phyloP scores from a whole-genome alignment of 495 filamentous ascomycete genomes.

The Collariella sp. region DNA sequence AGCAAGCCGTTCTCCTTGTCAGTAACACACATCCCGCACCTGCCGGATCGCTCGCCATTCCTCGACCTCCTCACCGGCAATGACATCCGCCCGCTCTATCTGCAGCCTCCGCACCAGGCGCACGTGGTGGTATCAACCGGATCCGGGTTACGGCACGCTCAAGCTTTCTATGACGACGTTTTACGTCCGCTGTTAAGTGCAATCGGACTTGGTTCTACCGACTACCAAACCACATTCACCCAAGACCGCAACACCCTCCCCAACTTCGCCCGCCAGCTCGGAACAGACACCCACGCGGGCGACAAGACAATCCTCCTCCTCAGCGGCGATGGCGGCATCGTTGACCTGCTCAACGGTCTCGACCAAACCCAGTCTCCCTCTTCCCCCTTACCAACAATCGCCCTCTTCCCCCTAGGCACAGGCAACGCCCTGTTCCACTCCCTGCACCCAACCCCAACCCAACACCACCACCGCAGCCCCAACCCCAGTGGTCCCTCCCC shows the following conservation, averaged over 20 bases:
- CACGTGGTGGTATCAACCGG: conserved; percentile 64
- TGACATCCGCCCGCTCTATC: conserved; percentile 25
- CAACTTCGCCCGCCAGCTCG: conserved; percentile 46
- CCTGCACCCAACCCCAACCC: no score
- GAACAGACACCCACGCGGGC: conserved; percentile 23
- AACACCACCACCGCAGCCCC: conserved; percentile 17
- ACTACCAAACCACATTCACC: conserved; percentile 50
- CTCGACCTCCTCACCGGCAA: conserved; percentile 15
- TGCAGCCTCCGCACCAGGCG: conserved; percentile 30
- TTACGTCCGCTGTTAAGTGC: conserved; percentile 49
- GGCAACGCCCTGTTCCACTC: conserved; percentile 84
- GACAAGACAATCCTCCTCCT: conserved; percentile 58
- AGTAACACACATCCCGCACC: conserved; percentile 1
- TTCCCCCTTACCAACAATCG: conserved; percentile 37
- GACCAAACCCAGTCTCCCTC: conserved; percentile 2
- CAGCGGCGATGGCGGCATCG: conserved; percentile 76
- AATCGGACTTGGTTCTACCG: conserved; percentile 1
- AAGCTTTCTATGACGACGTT: conserved; percentile 45
- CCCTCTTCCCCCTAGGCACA: conserved; percentile 69
- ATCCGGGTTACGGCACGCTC: conserved; percentile 61
- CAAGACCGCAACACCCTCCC: conserved; percentile 49
- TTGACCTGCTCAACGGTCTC: conserved; percentile 64
- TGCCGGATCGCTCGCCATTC: conserved; percentile 27
- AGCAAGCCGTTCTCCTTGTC: conserved; percentile 25
- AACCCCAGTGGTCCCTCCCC: conserved; percentile 15